Evolutionary conservation across 2,329 filamentous ascomycete genomes (phyloP).

Genomic region (Sphaerostilbella broomeana): DNA sequence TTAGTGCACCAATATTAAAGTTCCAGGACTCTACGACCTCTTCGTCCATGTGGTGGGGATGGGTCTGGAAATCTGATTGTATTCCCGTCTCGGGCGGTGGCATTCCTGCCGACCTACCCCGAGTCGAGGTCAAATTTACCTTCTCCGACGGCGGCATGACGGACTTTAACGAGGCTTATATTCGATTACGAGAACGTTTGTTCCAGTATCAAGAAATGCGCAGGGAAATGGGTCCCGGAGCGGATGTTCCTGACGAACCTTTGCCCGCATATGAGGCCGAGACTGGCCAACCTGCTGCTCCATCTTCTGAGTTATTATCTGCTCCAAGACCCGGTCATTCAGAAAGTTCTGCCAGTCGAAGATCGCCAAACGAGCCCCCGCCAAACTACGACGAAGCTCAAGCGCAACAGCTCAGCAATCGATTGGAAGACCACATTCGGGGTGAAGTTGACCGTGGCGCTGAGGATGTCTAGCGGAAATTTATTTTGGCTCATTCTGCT

Average conservation of each 20-base stretch:
- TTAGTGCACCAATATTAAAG: constrained; percentile 81
- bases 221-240: constrained; percentile 56
- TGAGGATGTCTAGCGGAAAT: constrained; percentile 7
- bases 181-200: constrained; percentile 76
- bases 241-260: constrained; percentile 73
- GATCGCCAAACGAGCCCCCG: constrained; percentile 66
- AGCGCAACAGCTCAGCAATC: constrained; percentile 54
- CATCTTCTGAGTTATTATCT: constrained; percentile 17
- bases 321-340: constrained; percentile 25
- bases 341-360: constrained; percentile 32
- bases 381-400: constrained; percentile 91
- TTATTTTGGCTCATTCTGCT: background rate
- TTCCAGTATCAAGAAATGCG: constrained; percentile 73
- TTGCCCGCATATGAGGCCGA: constrained; percentile 77
- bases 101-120: constrained; percentile 65
- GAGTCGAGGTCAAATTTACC: constrained; percentile 74
- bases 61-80: constrained; percentile 77
- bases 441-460: constrained; percentile 60
- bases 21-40: constrained; percentile 75
- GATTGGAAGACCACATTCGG: constrained; percentile 63
- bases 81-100: constrained; percentile 78
- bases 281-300: constrained; percentile 21
- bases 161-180: constrained; percentile 78
- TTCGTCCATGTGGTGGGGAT: constrained; percentile 86
- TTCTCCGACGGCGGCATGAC: constrained; percentile 96